A percentile compares a stretch with the other conserved stretches of the same genome.
Conservation (phyloP, 2,329 filamentous ascomycete genomes). For the Microcera coccophila region DNA sequence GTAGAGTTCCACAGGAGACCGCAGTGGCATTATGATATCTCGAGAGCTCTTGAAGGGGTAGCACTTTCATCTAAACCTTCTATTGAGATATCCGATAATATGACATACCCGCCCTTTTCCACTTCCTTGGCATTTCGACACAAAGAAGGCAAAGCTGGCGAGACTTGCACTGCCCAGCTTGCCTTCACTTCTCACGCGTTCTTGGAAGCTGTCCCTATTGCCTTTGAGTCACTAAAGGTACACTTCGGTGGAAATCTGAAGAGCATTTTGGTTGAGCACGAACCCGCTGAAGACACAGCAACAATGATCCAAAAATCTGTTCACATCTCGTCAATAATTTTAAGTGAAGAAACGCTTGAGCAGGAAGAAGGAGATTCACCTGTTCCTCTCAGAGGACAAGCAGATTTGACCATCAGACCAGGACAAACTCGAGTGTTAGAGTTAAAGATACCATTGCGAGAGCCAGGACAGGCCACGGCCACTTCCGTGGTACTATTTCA, state of each 20-base stretch:
- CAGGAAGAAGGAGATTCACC: constrained; percentile 28
- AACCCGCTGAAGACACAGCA: constrained; percentile 12
- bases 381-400: constrained; percentile 47
- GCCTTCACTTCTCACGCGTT: constrained; percentile 55
- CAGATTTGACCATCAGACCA: constrained; percentile 63
- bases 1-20: constrained; percentile 51
- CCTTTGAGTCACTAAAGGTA: constrained; percentile 49
- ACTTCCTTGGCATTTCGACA: constrained; percentile 56
- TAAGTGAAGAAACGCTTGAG: constrained; percentile 31
- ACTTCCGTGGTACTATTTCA: constrained; percentile 60
- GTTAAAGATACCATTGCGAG: constrained; percentile 69
- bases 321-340: constrained; percentile 25
- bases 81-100: constrained; percentile 49
- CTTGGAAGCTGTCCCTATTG: constrained; percentile 47
- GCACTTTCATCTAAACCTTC: constrained; percentile 42
- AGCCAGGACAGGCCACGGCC: constrained; percentile 73
- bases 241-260: constrained; percentile 57
- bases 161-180: constrained; percentile 55
- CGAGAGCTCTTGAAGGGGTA: constrained; percentile 52
- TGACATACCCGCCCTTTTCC: constrained; percentile 51
- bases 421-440: constrained; percentile 67
- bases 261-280: constrained; percentile 49
- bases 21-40: constrained; percentile 60
- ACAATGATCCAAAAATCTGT: constrained; percentile 4
- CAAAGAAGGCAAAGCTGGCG: constrained; percentile 59